Evolutionary conservation across 345 rosid species (phyloP).

Genomic region (Eucalyptus marginata): DNA sequence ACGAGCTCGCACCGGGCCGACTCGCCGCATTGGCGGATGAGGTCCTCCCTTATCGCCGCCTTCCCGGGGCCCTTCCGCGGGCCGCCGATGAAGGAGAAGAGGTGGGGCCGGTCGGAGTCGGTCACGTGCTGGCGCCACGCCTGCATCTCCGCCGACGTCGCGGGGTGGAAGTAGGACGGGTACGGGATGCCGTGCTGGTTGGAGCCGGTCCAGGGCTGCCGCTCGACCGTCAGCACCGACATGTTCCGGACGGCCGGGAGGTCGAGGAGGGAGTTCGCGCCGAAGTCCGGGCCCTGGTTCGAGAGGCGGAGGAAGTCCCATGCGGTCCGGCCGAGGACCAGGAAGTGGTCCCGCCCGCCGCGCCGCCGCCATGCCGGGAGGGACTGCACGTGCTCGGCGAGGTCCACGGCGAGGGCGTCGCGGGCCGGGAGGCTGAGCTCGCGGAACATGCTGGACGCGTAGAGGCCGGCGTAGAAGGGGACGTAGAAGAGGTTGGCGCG

Average conservation of each 20-base stretch:
- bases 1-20: conserved; percentile 25
- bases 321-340: conserved; percentile 46
- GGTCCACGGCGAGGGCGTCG: conserved; percentile 27
- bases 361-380: conserved; percentile 25
- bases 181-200: conserved; percentile 49
- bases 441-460: conserved; percentile 42
- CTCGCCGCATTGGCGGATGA: conserved; percentile 34
- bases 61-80: conserved; percentile 25
- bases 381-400: conserved; percentile 1
- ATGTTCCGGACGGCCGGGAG: conserved; percentile 27
- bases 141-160: conserved; percentile 14
- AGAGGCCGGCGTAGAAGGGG: conserved; percentile 53
- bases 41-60: conserved; percentile 38
- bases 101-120: conserved; percentile 13
- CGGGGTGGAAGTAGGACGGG: conserved; percentile 53
- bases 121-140: conserved; percentile 24
- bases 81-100: conserved; percentile 47
- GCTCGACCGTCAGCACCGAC: conserved; percentile 52
- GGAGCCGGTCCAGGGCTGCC: conserved; percentile 27
- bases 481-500: conserved; percentile 32
- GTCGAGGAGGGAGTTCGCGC: conserved; percentile 36
- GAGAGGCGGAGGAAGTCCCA: conserved; percentile 50
- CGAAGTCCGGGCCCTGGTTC: conserved; percentile 21
- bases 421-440: conserved; percentile 19
- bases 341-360: conserved; percentile 36